A percentile compares a stretch with the other conserved stretches of the same genome.
Conservation (phyloP, 2,329 filamentous ascomycete species). For the Sarocladiaceae sp. region DNA sequence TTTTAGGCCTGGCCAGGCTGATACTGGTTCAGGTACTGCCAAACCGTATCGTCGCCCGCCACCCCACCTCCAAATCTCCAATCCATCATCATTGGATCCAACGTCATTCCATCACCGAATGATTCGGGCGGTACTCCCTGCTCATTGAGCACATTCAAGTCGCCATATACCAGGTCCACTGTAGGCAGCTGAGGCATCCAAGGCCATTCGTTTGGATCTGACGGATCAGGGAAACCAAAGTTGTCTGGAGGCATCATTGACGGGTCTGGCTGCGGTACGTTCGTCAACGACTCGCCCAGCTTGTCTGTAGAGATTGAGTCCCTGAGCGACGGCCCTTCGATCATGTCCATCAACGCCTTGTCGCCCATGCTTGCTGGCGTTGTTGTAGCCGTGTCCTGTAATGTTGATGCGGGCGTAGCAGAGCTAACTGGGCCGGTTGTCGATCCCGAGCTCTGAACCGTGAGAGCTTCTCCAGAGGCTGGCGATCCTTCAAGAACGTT, state of each 20-base stretch:
- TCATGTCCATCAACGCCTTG: slow-evolving; percentile 4
- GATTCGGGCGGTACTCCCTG: slow-evolving; percentile 1
- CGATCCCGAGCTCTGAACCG: slow-evolving; percentile 13
- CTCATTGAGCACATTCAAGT: slow-evolving; percentile 13
- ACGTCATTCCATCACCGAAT: neutral
- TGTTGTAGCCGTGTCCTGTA: neutral
- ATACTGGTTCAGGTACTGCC: slow-evolving; percentile 51
- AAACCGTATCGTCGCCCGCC: slow-evolving; percentile 46
- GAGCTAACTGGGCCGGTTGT: slow-evolving; percentile 11
- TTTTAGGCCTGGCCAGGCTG: slow-evolving; percentile 20
- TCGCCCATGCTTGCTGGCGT: neutral
- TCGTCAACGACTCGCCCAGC: neutral
- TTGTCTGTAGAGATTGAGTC: neutral
- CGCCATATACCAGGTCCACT: neutral
- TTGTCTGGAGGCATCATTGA: neutral
- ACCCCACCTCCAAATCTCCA: slow-evolving; percentile 55
- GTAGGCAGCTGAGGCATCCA: slow-evolving; percentile 1
- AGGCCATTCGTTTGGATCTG: neutral
- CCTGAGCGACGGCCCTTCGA: neutral
- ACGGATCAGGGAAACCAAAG: neutral
- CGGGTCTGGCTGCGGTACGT: too few relatives aligned
- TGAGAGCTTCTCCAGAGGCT: neutral
- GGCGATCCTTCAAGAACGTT: slow-evolving; percentile 35
- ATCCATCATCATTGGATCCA: slow-evolving; percentile 6
- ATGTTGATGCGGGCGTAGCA: neutral